phyloP scores from a whole-genome alignment of 2,329 filamentous ascomycete genomes.

The Periconia sp. region DNA sequence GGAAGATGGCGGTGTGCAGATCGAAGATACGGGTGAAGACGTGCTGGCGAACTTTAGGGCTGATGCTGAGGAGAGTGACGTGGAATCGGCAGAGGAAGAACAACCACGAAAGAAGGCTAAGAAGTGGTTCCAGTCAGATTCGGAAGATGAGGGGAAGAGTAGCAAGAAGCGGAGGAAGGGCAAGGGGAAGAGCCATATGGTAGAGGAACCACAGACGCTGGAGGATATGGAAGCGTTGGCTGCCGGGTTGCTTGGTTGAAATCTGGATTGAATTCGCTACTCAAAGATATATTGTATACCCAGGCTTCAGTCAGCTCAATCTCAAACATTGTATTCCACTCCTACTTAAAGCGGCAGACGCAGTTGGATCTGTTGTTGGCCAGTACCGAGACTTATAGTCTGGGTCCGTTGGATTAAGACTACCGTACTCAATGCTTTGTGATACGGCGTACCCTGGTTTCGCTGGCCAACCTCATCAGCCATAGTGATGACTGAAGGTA shows the following conservation, averaged over 20 bases:
- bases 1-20: slow-evolving; percentile 32
- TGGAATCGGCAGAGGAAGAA: slow-evolving; percentile 52
- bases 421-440: too few species aligned
- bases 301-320: too few species aligned
- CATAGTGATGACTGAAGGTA: too few species aligned
- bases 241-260: slow-evolving; percentile 66
- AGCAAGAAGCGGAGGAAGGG: slow-evolving; percentile 51
- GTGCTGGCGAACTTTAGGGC: slow-evolving; percentile 51
- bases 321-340: too few species aligned
- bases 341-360: too few species aligned
- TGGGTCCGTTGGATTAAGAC: too few species aligned
- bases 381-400: too few species aligned
- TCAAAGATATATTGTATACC: too few species aligned
- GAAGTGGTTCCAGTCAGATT: slow-evolving; percentile 80
- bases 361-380: too few species aligned
- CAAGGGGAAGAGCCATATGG: slow-evolving; percentile 61
- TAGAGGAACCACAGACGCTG: slow-evolving; percentile 75
- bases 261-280: too few species aligned
- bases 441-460: too few species aligned
- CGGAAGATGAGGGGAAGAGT: slow-evolving; percentile 53
- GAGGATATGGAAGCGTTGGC: slow-evolving; percentile 81
- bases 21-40: slow-evolving; percentile 45
- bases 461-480: too few species aligned
- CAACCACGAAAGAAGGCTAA: slow-evolving; percentile 68
- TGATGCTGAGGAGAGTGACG: slow-evolving; percentile 48